Evolutionary conservation across 495 filamentous ascomycete species (phyloP).

Genomic region (Clohesyomyces aquaticus): DNA sequence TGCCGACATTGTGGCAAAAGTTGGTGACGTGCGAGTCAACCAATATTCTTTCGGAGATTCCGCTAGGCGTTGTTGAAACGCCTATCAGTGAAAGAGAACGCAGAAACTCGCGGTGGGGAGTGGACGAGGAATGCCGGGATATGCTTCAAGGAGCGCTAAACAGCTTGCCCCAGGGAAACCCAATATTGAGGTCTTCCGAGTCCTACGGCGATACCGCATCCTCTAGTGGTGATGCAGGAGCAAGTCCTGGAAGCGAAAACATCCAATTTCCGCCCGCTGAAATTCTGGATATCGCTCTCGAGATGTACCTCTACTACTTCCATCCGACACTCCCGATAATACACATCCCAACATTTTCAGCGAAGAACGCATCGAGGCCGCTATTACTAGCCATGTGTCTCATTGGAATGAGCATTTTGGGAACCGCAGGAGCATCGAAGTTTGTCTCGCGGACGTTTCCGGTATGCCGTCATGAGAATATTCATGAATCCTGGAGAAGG

Average conservation of each 20-base stretch:
- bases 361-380: conserved; percentile 51
- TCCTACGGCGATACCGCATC: conserved; percentile 39
- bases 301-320: conserved; percentile 57
- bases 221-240: conserved; percentile 37
- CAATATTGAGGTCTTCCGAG: conserved; percentile 19
- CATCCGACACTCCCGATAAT: conserved; percentile 58
- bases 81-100: conserved; percentile 44
- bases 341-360: conserved; percentile 57
- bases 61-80: conserved; percentile 34
- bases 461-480: conserved; percentile 46
- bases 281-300: conserved; percentile 61
- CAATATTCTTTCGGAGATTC: conserved; percentile 52
- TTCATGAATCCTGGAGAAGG: too few species aligned
- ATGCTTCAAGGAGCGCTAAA: conserved; percentile 48
- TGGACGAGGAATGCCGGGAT: conserved; percentile 56
- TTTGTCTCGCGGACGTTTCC: conserved; percentile 55
- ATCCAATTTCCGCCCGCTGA: conserved; percentile 56
- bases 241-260: conserved; percentile 36
- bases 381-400: conserved; percentile 58
- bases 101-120: conserved; percentile 50
- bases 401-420: conserved; percentile 56
- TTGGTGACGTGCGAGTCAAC: conserved; percentile 50
- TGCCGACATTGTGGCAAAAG: conserved; percentile 56
- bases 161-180: conserved; percentile 34
- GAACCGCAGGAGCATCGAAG: conserved; percentile 54